Percentiles rank a stretch among this genome's conserved stretches.
Conservation (phyloP, 169 alveolate species). For the Cryptosporidium canis region DNA sequence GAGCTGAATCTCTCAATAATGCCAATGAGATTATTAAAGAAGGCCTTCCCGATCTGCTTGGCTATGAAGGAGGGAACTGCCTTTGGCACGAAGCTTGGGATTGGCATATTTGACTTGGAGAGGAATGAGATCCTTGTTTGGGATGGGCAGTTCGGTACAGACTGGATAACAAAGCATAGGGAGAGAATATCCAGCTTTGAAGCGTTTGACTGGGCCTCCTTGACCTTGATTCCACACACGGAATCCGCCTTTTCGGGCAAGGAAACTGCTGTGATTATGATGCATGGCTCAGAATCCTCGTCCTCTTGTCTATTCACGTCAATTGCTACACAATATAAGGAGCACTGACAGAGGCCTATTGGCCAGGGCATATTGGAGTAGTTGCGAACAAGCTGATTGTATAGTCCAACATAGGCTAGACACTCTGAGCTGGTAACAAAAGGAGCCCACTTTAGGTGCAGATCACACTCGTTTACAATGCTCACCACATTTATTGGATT, state of each 20-base stretch:
- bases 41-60: constrained; percentile 50
- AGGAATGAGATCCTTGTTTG: constrained; percentile 67
- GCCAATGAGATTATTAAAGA: constrained; percentile 36
- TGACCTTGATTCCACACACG: constrained; percentile 63
- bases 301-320: constrained; percentile 22
- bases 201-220: constrained; percentile 41
- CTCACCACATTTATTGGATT: constrained; percentile 45
- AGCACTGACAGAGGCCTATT: constrained; percentile 64
- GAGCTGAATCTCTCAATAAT: constrained; percentile 36
- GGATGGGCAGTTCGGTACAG: constrained; percentile 15
- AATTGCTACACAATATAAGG: constrained; percentile 66
- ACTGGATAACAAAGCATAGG: constrained; percentile 56
- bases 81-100: constrained; percentile 45
- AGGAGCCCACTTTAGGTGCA: constrained; percentile 68
- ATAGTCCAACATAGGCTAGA: constrained; percentile 60
- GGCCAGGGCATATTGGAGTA: constrained; percentile 71
- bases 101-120: constrained; percentile 55
- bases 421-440: constrained; percentile 68
- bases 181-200: constrained; percentile 61
- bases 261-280: constrained; percentile 66
- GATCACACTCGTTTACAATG: constrained; percentile 63
- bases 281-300: constrained; percentile 18
- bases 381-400: constrained; percentile 58
- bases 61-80: constrained; percentile 71
- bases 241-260: constrained; percentile 63